These are phyloP conservation scores for Fulvia fulva DNA, from an alignment of 2,329 filamentous ascomycete genomes.

Conservation along the genomic window DNA sequence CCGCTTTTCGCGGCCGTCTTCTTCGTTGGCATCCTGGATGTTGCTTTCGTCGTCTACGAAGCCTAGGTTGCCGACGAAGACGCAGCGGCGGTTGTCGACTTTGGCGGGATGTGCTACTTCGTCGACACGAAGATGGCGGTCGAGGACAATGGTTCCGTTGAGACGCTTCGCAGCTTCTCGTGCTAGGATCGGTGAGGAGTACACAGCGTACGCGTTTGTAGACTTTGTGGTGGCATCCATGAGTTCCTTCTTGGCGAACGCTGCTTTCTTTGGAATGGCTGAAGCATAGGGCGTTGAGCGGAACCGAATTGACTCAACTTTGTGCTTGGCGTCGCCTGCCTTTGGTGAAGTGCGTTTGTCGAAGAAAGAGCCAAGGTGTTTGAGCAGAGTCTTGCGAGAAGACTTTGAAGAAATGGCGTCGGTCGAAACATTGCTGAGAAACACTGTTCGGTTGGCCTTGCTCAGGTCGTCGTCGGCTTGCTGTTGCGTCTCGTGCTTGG, in stretches of 20 bases:
- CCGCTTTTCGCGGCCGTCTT: conserved; percentile 55
- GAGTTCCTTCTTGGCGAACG: conserved; percentile 83
- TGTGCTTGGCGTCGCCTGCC: conserved; percentile 53
- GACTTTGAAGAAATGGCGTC: conserved; percentile 77
- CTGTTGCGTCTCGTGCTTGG: conserved; percentile 48
- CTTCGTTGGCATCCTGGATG: conserved; percentile 57
- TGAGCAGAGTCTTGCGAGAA: conserved; percentile 71
- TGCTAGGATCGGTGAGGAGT: conserved; percentile 69
- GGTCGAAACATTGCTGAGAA: conserved; percentile 84
- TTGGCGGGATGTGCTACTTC: conserved; percentile 81
- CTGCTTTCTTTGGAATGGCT: conserved; percentile 85
- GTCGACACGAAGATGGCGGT: conserved; percentile 86
- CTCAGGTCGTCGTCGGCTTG: conserved; percentile 60
- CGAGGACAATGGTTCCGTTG: conserved; percentile 79
- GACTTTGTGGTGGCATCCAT: conserved; percentile 89
- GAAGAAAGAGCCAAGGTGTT: conserved; percentile 75
- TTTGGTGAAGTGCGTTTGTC: conserved; percentile 46
- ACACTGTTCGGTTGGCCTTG: conserved; percentile 85
- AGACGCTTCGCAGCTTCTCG: conserved; percentile 70
- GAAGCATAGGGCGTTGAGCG: conserved; percentile 84
- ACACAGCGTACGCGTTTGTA: conserved; percentile 92
- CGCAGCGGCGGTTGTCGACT: conserved; percentile 80
- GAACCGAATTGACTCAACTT: conserved; percentile 88
- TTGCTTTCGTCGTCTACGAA: conserved; percentile 91
- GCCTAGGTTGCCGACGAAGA: conserved; percentile 93